These are phyloP conservation scores for Paramecium biaurelia DNA, from an alignment of 73 alveolate genomes.

Conservation along the genomic window DNA sequence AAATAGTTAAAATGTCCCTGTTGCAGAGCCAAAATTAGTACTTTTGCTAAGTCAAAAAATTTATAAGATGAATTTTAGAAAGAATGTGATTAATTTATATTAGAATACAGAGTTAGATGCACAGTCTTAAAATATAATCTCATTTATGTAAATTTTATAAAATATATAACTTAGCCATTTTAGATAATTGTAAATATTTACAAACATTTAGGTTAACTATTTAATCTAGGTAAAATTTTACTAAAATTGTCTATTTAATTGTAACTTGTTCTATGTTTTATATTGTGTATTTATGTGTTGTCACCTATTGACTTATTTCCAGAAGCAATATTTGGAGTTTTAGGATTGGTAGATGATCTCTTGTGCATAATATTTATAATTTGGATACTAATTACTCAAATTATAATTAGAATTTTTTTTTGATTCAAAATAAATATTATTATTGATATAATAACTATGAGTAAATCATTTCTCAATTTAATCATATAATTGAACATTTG, in stretches of 20 bases:
- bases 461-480: neutral
- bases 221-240: neutral
- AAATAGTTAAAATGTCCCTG: conserved; percentile 31
- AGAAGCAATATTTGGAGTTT: neutral
- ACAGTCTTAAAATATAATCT: neutral
- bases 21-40: conserved; percentile 24
- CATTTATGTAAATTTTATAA: neutral
- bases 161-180: neutral
- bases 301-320: conserved; percentile 46
- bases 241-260: neutral
- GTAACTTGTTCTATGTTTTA: neutral
- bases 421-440: neutral
- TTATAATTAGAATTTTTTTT: neutral
- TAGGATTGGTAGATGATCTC: conserved; percentile 43
- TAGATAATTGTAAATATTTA: neutral
- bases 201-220: neutral
- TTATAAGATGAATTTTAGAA: neutral
- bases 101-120: neutral
- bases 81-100: neutral
- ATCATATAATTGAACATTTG: too few species aligned
- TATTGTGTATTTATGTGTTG: neutral
- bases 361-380: conserved; percentile 11
- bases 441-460: too few species aligned
- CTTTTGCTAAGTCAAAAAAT: neutral
- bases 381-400: conserved; percentile 20